phyloP scores from a whole-genome alignment of 2,329 filamentous ascomycete species.

The Elsinoe australis region DNA sequence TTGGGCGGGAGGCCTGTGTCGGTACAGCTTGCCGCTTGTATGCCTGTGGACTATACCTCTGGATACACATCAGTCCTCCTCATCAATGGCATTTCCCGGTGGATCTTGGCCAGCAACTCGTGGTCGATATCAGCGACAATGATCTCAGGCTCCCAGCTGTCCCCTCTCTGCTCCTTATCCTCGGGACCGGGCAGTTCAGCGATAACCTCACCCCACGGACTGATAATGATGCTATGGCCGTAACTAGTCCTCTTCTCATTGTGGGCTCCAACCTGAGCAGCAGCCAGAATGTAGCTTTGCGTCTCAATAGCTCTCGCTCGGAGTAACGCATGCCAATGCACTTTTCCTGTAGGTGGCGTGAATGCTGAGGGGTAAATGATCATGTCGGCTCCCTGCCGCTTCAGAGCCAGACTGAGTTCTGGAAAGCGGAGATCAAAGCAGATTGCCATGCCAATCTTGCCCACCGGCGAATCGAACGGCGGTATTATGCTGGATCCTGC shows the following conservation, averaged over 20 bases:
- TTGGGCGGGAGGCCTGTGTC: too few species aligned
- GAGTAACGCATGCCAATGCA: constrained; percentile 78
- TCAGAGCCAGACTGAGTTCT: constrained; percentile 62
- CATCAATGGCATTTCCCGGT: constrained; percentile 31
- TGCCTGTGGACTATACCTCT: constrained; percentile 21
- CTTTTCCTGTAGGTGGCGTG: constrained; percentile 72
- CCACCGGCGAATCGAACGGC: constrained; percentile 67
- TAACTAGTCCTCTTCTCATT: constrained; percentile 74
- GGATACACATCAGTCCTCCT: constrained; percentile 27
- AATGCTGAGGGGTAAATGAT: constrained; percentile 87
- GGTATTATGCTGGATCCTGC: constrained; percentile 55
- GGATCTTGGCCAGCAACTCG: constrained; percentile 32
- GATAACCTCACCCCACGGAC: constrained; percentile 75
- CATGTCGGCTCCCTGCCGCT: constrained; percentile 61
- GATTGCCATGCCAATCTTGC: constrained; percentile 69
- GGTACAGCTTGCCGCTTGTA: too few species aligned
- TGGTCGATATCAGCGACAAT: constrained; percentile 35
- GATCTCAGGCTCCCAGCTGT: constrained; percentile 34
- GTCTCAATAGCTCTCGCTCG: constrained; percentile 79
- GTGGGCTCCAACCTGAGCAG: constrained; percentile 69
- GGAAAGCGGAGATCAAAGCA: constrained; percentile 89
- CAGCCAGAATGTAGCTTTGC: constrained; percentile 77
- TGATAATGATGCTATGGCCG: constrained; percentile 76
- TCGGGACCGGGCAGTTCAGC: constrained; percentile 53
- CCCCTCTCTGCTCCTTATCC: constrained; percentile 30